phyloP scores from a whole-genome alignment of 352 stramenopile genomes.

The Globisporangium orthogonon region DNA sequence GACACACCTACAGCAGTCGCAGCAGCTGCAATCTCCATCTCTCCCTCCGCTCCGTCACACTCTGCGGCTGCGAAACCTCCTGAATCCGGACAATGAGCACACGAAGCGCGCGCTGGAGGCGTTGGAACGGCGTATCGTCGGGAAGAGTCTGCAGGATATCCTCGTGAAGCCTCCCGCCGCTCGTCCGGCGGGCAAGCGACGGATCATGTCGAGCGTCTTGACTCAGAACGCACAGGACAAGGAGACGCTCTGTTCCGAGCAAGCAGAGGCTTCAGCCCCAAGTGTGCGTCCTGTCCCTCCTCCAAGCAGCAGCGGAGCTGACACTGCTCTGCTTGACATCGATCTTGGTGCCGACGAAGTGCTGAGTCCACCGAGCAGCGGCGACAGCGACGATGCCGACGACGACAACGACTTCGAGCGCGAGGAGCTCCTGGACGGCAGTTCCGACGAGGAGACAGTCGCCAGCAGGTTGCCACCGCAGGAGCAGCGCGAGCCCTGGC shows the following conservation, averaged over 20 bases:
- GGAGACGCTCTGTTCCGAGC: not conserved
- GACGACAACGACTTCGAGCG: constrained; percentile 62
- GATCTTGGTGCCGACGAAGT: constrained; percentile 10
- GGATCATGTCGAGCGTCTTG: constrained; percentile 1
- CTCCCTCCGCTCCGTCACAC: constrained; percentile 21
- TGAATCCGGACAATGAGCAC: constrained; percentile 32
- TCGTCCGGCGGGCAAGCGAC: constrained; percentile 4
- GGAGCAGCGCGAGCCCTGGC: not conserved
- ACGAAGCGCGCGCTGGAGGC: constrained; percentile 52
- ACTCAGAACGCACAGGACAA: not conserved
- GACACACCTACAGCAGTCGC: not conserved
- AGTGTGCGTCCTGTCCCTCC: not conserved
- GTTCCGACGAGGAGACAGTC: not conserved
- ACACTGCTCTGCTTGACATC: constrained; percentile 3
- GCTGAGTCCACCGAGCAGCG: constrained; percentile 12
- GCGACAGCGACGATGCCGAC: constrained; percentile 40
- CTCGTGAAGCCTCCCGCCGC: constrained; percentile 1
- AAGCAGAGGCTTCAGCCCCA: not conserved
- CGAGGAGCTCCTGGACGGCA: constrained; percentile 44
- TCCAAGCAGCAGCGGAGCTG: not conserved
- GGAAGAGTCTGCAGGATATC: constrained; percentile 18
- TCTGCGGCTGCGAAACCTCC: constrained; percentile 53
- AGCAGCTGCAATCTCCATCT: not conserved
- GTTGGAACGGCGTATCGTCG: constrained; percentile 62
- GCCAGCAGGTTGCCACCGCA: not conserved